Evolutionary conservation across 164 flowering plant genomes (phyloP), one percentile per base, ranked within the genome.

Genomic region (Hamamelis virginiana): DNA sequence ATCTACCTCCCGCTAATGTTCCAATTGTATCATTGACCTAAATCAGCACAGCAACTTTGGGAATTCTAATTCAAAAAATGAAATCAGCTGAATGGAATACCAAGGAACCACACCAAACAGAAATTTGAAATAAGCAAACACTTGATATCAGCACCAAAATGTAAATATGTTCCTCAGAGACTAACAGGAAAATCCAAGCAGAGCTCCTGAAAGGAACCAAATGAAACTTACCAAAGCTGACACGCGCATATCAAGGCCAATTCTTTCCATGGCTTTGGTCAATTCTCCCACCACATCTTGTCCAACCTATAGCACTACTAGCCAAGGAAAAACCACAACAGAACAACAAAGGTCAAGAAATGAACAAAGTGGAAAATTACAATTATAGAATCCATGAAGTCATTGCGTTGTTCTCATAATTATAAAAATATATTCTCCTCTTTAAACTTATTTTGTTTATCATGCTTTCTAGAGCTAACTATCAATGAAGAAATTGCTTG

Each of bases 1-100:
- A 95, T 81, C 91, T 76, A 5, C 98, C 98, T 68, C 97, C 97
- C 16, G 98, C 98, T 67, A 95, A 75, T 53, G 98, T 91, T 74
- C 98, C 98, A 72, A 95, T 85, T 11, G 98, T 91, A 80, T 95
- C 98, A 79, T 95, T 95, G 62, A 95, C 94, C 98, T 95, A 77
- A 75, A 80, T 52, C 51, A 65, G 12, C 38, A 27, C 11, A 73
- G 66, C 5, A 50, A 47, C 18, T 71, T 53, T n/a, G 55, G 12
- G 18, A 19, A 52, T 22, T 28, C 25, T 33, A 22, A 50, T 38
- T 8, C 13, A 25, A 26, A 26, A 18, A n/a, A 59, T 11, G 1
- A 16, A 18, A 9, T 25, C n/a, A 11, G 21, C 18, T 33, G 8
- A n/a, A 43, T 10, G 5, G 21, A n/a, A 69, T 47, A 45, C 10